Percentiles rank a stretch among this genome's conserved stretches.
Evolutionary conservation across 2,329 filamentous ascomycete species (phyloP).

Genomic region (Bipolaris sorokiniana): DNA sequence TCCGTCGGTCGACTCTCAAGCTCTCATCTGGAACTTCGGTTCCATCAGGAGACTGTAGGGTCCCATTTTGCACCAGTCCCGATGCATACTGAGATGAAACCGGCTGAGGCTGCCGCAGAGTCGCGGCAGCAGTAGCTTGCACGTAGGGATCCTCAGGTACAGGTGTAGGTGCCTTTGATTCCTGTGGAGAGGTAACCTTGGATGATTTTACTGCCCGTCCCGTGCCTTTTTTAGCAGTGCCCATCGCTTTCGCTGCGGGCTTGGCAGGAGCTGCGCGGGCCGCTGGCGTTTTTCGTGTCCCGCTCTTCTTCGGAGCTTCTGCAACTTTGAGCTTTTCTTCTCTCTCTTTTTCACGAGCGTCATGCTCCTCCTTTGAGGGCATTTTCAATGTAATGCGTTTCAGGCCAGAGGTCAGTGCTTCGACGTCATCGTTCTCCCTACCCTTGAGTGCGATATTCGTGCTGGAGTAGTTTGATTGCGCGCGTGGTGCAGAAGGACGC

Average conservation of each 20-base stretch:
- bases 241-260: slow-evolving; percentile 21
- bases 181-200: slow-evolving; percentile 34
- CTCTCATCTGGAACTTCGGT: neutral
- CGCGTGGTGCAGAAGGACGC: slow-evolving; percentile 51
- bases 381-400: slow-evolving; percentile 66
- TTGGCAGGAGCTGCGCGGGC: slow-evolving; percentile 27
- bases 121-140: slow-evolving; percentile 26
- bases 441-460: slow-evolving; percentile 28
- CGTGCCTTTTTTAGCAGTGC: slow-evolving; percentile 31
- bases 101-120: slow-evolving; percentile 41
- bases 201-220: slow-evolving; percentile 35
- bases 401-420: slow-evolving; percentile 59
- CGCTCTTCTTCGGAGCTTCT: slow-evolving; percentile 42
- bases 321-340: slow-evolving; percentile 50
- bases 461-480: slow-evolving; percentile 47
- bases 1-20: slow-evolving; percentile 20
- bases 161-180: slow-evolving; percentile 46
- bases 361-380: slow-evolving; percentile 63
- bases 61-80: slow-evolving; percentile 12
- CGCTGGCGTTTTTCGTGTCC: slow-evolving; percentile 29
- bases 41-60: neutral
- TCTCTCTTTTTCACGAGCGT: slow-evolving; percentile 57
- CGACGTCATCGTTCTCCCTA: slow-evolving; percentile 51
- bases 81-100: slow-evolving; percentile 20
- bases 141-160: slow-evolving; percentile 35